Evolutionary conservation across 2,329 filamentous ascomycete genomes (phyloP), one percentile per base, ranked within the genome.

Genomic region (Penicillium expansum): DNA sequence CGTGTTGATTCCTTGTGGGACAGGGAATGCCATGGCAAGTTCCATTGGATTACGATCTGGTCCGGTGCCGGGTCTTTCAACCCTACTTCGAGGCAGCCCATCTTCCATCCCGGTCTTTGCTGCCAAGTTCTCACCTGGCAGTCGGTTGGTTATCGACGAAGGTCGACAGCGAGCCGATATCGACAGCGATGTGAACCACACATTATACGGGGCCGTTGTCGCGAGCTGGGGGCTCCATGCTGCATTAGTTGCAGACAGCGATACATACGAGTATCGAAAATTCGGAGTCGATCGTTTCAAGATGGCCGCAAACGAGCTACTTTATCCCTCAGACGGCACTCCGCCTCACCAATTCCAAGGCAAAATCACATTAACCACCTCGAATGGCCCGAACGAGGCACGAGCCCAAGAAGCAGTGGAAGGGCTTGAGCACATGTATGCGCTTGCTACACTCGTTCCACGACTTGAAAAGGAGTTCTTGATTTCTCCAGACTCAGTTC

Each of bases 191-290:
- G 65, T 73, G 32, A 67, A 73, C 22, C 69, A 62, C 49, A 70
- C 64, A 4, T 66, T 82, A 2, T 83, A 89, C 66, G 92, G 91
- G 27, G 89, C 88, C 24, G 91, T 97, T 22, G 92, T 97, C 2
- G 88, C 87, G 43, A 94, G 89, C 72, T 96, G 95, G 83, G 93
- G 90, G 20, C 86, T 97, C 68, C 93, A 97, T 69, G 90, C 92
- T 30, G 86, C 88, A 41, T 82, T 97, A 4, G 91, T 97, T 22
- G 92, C 90, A 65, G 92, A 97, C 76, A 94, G 90, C 73, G 93
- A 97, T 73, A 95, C 92, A 0, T 79, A 84, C 0, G 88, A 86
- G 62, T 93, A 93, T 74, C 87, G 93, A 60, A 83, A 85, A 63
- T 87, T 89, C 67, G 93, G 93, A 13, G 80, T 81, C 32, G 84